Conservation (phyloP, 805 yeast species). For the Tetrapisispora pingtungensis region DNA sequence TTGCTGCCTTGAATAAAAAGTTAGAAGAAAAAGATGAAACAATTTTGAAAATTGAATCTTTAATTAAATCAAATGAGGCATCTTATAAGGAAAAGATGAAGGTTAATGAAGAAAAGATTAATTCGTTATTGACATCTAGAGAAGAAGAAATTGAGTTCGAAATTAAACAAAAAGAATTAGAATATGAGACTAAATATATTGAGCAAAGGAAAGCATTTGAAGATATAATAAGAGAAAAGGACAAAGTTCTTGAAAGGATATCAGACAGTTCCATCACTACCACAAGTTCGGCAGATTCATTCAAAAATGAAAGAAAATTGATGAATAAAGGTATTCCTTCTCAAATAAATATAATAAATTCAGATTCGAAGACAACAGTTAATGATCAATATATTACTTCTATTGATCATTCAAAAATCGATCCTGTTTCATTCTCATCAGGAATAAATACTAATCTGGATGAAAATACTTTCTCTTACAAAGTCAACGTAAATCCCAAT, state of each 20-base stretch:
- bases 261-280: neutral
- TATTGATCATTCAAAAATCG: neutral
- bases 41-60: neutral
- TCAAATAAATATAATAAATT: neutral
- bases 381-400: neutral
- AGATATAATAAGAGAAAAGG: neutral
- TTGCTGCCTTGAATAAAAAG: neutral
- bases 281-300: neutral
- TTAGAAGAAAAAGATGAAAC: neutral
- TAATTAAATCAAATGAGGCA: neutral
- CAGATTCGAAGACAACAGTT: neutral
- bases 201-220: constrained; percentile 1
- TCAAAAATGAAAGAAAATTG: neutral
- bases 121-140: neutral
- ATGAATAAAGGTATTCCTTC: neutral
- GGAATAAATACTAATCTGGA: neutral
- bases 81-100: neutral
- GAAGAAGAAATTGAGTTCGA: constrained; percentile 1
- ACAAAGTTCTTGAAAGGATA: neutral
- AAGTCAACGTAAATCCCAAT: neutral
- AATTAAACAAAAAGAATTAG: neutral
- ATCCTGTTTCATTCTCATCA: neutral
- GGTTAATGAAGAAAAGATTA: neutral
- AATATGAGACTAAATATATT: neutral
- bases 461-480: neutral